phyloP scores from a whole-genome alignment of 768 basidiomycete species.

The Xanthoconium purpureum region DNA sequence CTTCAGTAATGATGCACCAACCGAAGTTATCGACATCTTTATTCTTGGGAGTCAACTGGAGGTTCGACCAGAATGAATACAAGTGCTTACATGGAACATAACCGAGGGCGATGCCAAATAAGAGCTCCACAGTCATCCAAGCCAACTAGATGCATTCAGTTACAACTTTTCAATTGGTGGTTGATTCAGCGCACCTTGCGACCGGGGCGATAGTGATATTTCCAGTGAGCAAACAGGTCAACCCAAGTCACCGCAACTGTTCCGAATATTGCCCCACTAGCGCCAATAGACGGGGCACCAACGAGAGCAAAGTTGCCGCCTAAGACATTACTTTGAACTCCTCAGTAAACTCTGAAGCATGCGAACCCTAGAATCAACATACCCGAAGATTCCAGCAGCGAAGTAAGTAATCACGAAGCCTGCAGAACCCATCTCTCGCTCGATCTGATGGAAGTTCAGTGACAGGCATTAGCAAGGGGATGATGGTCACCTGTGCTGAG shows the following conservation, averaged over 20 bases:
- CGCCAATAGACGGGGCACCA: slow-evolving; percentile 86
- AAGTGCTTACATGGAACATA: slow-evolving; percentile 71
- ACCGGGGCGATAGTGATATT: slow-evolving; percentile 77
- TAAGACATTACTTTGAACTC: slow-evolving; percentile 61
- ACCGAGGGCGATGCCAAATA: slow-evolving; percentile 81
- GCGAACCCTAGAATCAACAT: slow-evolving; percentile 8
- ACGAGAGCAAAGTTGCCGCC: slow-evolving; percentile 93
- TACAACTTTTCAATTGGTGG: background rate
- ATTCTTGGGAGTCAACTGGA: slow-evolving; percentile 17
- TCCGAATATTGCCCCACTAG: slow-evolving; percentile 91
- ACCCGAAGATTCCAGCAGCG: slow-evolving; percentile 92
- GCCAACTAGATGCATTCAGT: slow-evolving; percentile 50
- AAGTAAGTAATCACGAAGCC: slow-evolving; percentile 87
- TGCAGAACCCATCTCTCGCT: slow-evolving; percentile 86
- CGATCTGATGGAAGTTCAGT: slow-evolving; percentile 51
- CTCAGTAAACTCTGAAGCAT: slow-evolving; percentile 1
- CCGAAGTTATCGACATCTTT: slow-evolving; percentile 89
- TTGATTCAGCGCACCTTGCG: slow-evolving; percentile 52
- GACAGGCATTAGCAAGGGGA: background rate
- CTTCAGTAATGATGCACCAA: slow-evolving; percentile 30
- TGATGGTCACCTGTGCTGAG: slow-evolving; percentile 62
- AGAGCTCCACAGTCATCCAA: slow-evolving; percentile 82
- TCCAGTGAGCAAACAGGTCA: slow-evolving; percentile 91
- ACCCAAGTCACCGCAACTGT: slow-evolving; percentile 84
- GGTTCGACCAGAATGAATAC: background rate